Evolutionary conservation across 805 yeast genomes (phyloP).

Genomic region (Candida alai): DNA sequence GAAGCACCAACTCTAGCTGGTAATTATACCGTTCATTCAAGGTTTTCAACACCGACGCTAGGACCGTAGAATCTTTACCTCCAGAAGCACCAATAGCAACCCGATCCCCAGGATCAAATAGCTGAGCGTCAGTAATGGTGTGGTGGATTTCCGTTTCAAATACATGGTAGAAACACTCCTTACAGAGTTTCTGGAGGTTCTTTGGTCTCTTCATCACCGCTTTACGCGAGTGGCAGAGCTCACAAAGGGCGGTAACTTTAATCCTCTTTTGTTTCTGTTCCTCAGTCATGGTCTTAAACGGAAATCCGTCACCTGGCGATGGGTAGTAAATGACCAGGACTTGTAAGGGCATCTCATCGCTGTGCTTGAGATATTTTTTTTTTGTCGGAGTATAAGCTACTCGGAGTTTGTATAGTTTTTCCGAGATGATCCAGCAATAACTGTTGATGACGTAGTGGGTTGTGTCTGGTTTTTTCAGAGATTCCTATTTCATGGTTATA

Average conservation of each 20-base stretch:
- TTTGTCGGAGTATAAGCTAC: too few species aligned
- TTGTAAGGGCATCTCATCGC: too few species aligned
- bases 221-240: constrained; percentile 74
- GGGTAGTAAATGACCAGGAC: too few species aligned
- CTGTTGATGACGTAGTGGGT: too few species aligned
- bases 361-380: too few species aligned
- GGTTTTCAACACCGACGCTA: constrained; percentile 83
- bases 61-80: constrained; percentile 95
- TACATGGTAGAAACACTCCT: constrained; percentile 81
- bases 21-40: constrained; percentile 85
- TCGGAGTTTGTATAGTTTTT: too few species aligned
- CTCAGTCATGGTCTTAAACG: background rate
- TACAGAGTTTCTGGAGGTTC: constrained; percentile 84
- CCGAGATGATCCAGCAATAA: too few species aligned
- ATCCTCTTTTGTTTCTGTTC: constrained; percentile 16
- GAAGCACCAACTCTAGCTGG: constrained; percentile 76
- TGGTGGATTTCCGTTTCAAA: constrained; percentile 95
- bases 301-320: too few species aligned
- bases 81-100: constrained; percentile 99
- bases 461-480: too few species aligned
- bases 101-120: constrained; percentile 76
- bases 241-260: constrained; percentile 57
- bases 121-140: constrained; percentile 66
- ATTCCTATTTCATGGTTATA: too few species aligned
- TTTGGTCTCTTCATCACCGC: constrained; percentile 92